phyloP scores from a whole-genome alignment of 768 basidiomycete genomes.

The Boletus sp. region DNA sequence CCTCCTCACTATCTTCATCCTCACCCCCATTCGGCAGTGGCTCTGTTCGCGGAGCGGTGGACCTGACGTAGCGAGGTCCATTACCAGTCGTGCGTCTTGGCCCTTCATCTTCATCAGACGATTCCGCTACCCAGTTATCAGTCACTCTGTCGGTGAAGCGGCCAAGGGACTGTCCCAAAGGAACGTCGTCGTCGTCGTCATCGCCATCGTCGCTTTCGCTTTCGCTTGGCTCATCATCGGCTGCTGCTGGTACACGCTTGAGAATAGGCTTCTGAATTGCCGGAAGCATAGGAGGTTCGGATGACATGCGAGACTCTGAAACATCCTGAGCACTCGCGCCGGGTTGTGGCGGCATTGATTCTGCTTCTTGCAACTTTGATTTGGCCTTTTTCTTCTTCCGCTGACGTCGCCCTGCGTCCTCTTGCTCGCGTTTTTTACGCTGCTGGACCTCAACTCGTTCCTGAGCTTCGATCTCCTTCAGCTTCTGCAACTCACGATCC shows the following conservation, averaged over 20 bases:
- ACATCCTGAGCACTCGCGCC: constrained; percentile 34
- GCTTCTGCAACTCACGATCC: constrained; percentile 82
- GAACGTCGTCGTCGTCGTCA: constrained; percentile 28
- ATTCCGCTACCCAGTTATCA: constrained; percentile 48
- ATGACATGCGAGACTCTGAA: constrained; percentile 14
- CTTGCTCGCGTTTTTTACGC: constrained; percentile 43
- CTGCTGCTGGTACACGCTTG: constrained; percentile 28
- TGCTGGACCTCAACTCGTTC: constrained; percentile 61
- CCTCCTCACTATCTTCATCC: constrained; percentile 71
- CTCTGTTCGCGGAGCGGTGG: constrained; percentile 5
- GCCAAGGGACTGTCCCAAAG: constrained; percentile 19
- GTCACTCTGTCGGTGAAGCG: constrained; percentile 20
- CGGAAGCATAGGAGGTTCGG: constrained; percentile 32
- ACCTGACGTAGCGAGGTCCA: constrained; percentile 44
- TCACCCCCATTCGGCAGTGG: not conserved
- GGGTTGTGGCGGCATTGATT: constrained; percentile 22
- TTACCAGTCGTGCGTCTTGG: constrained; percentile 57
- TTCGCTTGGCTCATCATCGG: constrained; percentile 45
- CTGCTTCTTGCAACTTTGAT: constrained; percentile 47
- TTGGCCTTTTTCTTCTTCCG: constrained; percentile 41
- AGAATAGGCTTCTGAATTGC: constrained; percentile 34
- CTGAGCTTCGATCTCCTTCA: constrained; percentile 68
- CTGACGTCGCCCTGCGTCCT: constrained; percentile 37
- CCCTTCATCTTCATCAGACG: constrained; percentile 59
- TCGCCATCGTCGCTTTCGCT: constrained; percentile 50